Base-by-base conservation (phyloP, 2,329 filamentous ascomycete species). In the Chrysoporthe austroafricana region DNA sequence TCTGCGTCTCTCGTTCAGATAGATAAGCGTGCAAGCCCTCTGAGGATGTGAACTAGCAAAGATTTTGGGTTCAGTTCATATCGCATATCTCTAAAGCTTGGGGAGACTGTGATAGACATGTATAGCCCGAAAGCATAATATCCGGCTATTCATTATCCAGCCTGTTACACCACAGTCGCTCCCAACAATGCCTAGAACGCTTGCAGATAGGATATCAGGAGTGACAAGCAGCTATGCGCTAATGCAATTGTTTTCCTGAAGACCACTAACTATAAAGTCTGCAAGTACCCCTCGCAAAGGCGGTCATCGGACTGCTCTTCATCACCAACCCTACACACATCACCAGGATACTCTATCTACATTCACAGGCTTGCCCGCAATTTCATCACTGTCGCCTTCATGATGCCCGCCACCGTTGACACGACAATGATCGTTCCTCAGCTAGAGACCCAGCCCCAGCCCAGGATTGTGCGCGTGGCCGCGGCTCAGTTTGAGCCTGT, bases 401-500 rank as follows among this genome's bases (percentile, higher is more conserved):
- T 6, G 16, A 46, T 46, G 44, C 16, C 44, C 13, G 16, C 44
- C 44, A 18, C 44, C 5, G 44, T n/a, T 18, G 44, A 46, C 16
- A 18, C 1, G 13, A 46, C 44, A 46, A 46, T 13, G 44, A n/a
- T 46, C 44, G 16, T 46, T 46, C 44, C 44, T 46, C 44, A 46
- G 44, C 44, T 46, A 13, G 44, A 46, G 44, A 1, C 44, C 44
- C 44, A 4, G 44, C 44, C n/a, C 44, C 44, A 46, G 16, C 44
- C 44, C 4, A 18, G 16, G 54, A 43, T 36, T 34, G 54, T 67
- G 21, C 67, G 76, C 44, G 81, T 86, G 5, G 84, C 82, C 39
- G 84, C 84, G 14, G 82, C 85, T 0, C 87, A 90, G 73, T 82
- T 84, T 6, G 88, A 90, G 74, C 86, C 87, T 0, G 81, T 79